phyloP scores from a whole-genome alignment of 2,329 filamentous ascomycete species.

The Sporothrix pallida region DNA sequence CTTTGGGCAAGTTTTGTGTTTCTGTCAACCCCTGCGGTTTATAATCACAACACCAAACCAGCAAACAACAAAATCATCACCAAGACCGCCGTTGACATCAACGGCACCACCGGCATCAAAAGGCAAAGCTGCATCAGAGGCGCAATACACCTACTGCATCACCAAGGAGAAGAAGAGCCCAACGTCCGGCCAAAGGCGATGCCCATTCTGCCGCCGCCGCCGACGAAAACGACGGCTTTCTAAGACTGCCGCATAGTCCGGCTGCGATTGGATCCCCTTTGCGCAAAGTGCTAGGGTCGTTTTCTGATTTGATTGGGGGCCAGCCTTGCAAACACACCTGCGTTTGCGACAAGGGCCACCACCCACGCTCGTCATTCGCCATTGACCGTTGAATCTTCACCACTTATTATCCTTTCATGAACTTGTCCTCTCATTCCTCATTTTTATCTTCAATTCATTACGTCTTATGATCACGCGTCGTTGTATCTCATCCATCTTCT shows the following conservation, averaged over 20 bases:
- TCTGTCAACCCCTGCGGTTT: background rate
- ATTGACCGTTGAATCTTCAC: background rate
- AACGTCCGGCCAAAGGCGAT: slow-evolving; percentile 17
- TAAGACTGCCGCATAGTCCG: background rate
- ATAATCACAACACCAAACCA: slow-evolving; percentile 25
- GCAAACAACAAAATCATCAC: background rate
- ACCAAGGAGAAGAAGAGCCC: background rate
- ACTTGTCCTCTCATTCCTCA: slow-evolving; percentile 3
- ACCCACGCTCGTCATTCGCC: background rate
- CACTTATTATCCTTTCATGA: background rate
- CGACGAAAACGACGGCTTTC: background rate
- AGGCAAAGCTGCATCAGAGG: background rate
- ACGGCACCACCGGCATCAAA: background rate
- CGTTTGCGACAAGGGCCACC: slow-evolving; percentile 17
- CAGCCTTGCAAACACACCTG: slow-evolving; percentile 29
- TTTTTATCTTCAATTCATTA: background rate
- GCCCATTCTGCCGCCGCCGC: background rate
- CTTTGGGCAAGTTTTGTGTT: background rate
- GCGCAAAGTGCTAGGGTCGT: background rate
- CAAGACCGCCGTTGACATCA: background rate
- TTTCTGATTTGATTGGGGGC: slow-evolving; percentile 17
- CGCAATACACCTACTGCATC: background rate
- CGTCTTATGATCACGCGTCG: slow-evolving; percentile 14
- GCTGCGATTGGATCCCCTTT: too few relatives aligned
- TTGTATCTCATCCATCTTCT: background rate